phyloP scores from a whole-genome alignment of 2,329 filamentous ascomycete genomes.

The Cryphonectria naterciae region DNA sequence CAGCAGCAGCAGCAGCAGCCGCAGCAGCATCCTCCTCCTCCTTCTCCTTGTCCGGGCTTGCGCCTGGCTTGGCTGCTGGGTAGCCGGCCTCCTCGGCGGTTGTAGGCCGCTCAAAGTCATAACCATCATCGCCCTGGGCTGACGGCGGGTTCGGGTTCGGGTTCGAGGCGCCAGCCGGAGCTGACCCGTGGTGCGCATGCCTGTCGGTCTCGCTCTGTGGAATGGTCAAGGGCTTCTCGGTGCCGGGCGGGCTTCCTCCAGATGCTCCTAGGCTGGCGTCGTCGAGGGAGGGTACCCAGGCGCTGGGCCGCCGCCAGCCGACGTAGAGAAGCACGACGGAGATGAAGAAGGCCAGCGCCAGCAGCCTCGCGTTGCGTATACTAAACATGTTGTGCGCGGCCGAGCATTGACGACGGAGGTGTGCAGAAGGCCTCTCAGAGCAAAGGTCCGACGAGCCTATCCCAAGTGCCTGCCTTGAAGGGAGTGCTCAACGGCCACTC shows the following conservation, averaged over 20 bases:
- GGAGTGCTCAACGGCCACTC: not conserved
- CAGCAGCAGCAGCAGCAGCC: too few species aligned
- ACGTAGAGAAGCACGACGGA: constrained; percentile 21
- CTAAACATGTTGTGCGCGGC: constrained; percentile 23
- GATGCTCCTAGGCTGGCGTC: not conserved
- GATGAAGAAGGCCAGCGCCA: constrained; percentile 20
- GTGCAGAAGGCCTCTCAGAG: not conserved
- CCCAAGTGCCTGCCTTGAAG: not conserved
- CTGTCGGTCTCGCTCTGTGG: constrained; percentile 1
- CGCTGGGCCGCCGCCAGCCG: constrained; percentile 18
- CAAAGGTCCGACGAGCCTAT: not conserved
- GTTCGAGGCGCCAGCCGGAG: constrained; percentile 3
- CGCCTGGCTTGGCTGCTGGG: constrained; percentile 3
- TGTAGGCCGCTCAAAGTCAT: constrained; percentile 25
- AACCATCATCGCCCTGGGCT: not conserved
- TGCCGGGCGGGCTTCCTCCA: not conserved
- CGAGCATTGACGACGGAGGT: constrained; percentile 10
- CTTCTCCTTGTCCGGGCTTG: constrained; percentile 3
- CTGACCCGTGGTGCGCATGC: constrained; percentile 5
- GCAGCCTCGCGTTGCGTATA: constrained; percentile 24
- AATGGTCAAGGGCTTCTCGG: not conserved
- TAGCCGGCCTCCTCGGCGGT: constrained; percentile 12
- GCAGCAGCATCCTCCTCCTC: too few species aligned
- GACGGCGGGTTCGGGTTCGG: constrained; percentile 2
- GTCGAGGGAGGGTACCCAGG: constrained; percentile 7